These are phyloP conservation scores for Streptanthus diversifolius DNA, from an alignment of 345 rosid genomes.

Conservation along the genomic window DNA sequence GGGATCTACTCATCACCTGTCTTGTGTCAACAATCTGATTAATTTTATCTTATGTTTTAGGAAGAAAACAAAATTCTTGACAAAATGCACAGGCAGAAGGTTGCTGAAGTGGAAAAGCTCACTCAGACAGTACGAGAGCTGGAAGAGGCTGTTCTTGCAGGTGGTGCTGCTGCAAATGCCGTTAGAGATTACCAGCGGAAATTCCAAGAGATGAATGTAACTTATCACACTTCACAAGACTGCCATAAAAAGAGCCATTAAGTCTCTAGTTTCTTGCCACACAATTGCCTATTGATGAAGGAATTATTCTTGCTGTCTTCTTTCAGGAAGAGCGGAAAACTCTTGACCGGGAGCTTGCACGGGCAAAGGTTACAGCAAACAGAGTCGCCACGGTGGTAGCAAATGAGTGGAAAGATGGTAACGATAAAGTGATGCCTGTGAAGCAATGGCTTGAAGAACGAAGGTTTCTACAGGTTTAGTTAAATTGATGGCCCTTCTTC, in stretches of 20 bases:
- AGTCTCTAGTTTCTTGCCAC: neutral
- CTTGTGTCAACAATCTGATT: neutral
- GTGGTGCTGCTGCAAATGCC: constrained; percentile 99
- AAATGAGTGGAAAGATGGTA: constrained; percentile 99
- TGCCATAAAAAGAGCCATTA: neutral
- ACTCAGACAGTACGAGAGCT: constrained; percentile 96
- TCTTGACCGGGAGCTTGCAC: constrained; percentile 95
- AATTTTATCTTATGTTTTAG: constrained; percentile 35
- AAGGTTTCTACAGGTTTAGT: constrained; percentile 83
- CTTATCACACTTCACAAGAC: neutral
- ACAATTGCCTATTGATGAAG: neutral
- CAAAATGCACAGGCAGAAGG: constrained; percentile 96
- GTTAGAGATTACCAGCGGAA: constrained; percentile 97
- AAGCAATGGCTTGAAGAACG: constrained; percentile 99
- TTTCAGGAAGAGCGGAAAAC: constrained; percentile 94
- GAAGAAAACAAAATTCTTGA: constrained; percentile 99
- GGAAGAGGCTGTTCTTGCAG: constrained; percentile 99
- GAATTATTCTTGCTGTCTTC: constrained; percentile 11
- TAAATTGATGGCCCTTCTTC: constrained; percentile 21
- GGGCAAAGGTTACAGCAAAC: constrained; percentile 97
- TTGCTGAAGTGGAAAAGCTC: constrained; percentile 98
- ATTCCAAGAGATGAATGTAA: constrained; percentile 99
- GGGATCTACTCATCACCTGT: neutral
- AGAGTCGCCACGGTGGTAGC: constrained; percentile 98
- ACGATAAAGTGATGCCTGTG: constrained; percentile 99